phyloP scores from a whole-genome alignment of 768 basidiomycete genomes.

The Nevesoporus exiguus region DNA sequence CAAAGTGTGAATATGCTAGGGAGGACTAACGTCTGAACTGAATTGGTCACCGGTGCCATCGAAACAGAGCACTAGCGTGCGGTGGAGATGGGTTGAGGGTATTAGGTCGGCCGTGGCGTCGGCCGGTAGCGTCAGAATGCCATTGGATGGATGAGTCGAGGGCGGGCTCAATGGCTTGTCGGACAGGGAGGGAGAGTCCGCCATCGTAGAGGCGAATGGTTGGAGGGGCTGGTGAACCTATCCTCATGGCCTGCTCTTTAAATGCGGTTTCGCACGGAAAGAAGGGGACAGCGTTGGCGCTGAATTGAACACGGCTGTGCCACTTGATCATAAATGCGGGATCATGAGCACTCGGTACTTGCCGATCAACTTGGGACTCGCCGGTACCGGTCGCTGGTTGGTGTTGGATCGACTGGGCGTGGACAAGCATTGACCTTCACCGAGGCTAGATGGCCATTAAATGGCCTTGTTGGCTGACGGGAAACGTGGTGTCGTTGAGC shows the following conservation, averaged over 20 bases:
- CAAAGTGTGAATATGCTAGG: background rate
- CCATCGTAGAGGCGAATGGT: constrained; percentile 10
- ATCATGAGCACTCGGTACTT: too few relatives aligned
- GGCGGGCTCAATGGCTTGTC: constrained; percentile 8
- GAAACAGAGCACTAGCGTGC: constrained; percentile 71
- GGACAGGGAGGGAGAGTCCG: constrained; percentile 2
- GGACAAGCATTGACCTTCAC: too few relatives aligned
- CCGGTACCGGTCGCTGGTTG: too few relatives aligned
- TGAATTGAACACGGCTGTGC: too few relatives aligned
- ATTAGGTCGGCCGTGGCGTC: constrained; percentile 34
- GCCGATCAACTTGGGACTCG: too few relatives aligned
- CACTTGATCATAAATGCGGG: too few relatives aligned
- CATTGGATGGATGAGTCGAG: constrained; percentile 1
- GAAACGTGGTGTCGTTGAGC: constrained; percentile 27
- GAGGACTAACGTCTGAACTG: constrained; percentile 50
- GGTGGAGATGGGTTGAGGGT: constrained; percentile 40
- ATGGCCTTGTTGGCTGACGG: too few relatives aligned
- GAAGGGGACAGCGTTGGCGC: constrained; percentile 3
- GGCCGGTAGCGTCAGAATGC: background rate
- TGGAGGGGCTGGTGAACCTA: background rate
- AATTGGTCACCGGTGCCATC: constrained; percentile 63
- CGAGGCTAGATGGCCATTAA: too few relatives aligned
- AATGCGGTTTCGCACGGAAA: constrained; percentile 2
- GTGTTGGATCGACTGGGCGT: background rate
- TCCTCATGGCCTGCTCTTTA: background rate